Base-by-base conservation (phyloP, 2,329 filamentous ascomycete species). In the Rhinocladiella similis region DNA sequence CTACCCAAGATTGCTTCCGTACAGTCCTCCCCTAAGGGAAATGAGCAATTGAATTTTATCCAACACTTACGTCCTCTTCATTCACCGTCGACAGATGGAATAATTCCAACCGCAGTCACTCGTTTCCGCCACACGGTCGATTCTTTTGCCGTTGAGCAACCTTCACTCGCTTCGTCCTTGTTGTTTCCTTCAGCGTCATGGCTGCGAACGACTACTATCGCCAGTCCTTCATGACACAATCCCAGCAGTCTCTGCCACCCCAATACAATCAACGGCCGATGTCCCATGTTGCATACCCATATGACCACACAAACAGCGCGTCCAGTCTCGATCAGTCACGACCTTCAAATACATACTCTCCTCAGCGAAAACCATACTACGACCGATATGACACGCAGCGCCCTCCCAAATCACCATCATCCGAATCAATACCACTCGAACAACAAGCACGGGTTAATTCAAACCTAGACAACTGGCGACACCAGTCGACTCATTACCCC, bases 181-280 rank as follows among this genome's bases (percentile, higher is more conserved):
- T 19, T 18, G 4, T 19, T 39, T 25, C 19, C 35, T 29, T 18
- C 29, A 33, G 61, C 70, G 77, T 51, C 65, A 87, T 87, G 85
- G 80, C 84, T 43, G 77, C 82, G 62, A 81, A 85, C 75, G 83
- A 88, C 66, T 89, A 89, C 73, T 89, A 89, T 73, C 77, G 79
- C 64, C 69, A 73, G 57, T 36, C 64, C 59, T 47, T 51, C 43
- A 53, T 51, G 53, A 53, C 41, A 18, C 56, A 57, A 19, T 52
- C 56, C 12, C 51, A 53, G 7, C 53, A 57, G 19, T 48, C 38
- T 33, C 27, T 42, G 19, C 46, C 50, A 42, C 50, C 50, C n/a
- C 42, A 54, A 29, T 47, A 56, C 18, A 50, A 59, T 25, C n/a
- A 57, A 16, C 45, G 53, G 45, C 52, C 59, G 12, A 3, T 47